Percentiles rank a stretch among this genome's conserved stretches.
These are phyloP conservation scores for Sesbania bispinosa DNA, from an alignment of 306 rosid genomes.

Conservation along the genomic window DNA sequence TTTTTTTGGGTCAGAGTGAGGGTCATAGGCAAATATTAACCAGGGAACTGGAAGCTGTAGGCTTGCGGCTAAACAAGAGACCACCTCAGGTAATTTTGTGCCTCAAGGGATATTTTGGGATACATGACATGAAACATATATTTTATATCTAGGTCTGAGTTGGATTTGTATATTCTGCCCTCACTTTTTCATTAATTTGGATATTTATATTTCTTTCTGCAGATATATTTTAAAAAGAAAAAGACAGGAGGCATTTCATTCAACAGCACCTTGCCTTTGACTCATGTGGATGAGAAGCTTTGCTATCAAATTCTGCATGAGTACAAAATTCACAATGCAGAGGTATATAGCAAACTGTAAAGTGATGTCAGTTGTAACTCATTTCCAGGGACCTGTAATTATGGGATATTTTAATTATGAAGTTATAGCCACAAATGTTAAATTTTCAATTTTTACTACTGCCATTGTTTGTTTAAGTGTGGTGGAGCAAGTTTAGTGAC, in stretches of 20 bases:
- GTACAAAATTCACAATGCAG: constrained; percentile 99
- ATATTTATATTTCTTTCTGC: constrained; percentile 35
- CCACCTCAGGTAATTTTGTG: constrained; percentile 82
- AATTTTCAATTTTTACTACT: background rate
- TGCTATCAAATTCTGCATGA: constrained; percentile 98
- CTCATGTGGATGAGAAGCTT: constrained; percentile 97
- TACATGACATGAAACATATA: background rate
- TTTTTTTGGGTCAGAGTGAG: constrained; percentile 69
- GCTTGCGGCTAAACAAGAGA: constrained; percentile 90
- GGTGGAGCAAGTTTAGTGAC: background rate
- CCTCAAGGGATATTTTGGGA: constrained; percentile 9
- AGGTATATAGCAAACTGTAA: constrained; percentile 48
- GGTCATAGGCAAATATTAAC: constrained; percentile 99
- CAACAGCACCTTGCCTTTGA: constrained; percentile 84
- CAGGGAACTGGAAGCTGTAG: constrained; percentile 97
- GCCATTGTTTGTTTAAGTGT: background rate
- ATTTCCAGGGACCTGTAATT: background rate
- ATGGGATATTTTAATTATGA: background rate
- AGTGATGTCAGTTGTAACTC: constrained; percentile 12
- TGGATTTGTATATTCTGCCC: constrained; percentile 7
- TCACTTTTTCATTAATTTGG: constrained; percentile 12
- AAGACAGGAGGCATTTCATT: constrained; percentile 98
- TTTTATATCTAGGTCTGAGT: constrained; percentile 12
- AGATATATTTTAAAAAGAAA: constrained; percentile 98
- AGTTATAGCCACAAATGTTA: background rate